phyloP scores from a whole-genome alignment of 1,139 yeast species.

The Lodderomyces metapsilosis region DNA sequence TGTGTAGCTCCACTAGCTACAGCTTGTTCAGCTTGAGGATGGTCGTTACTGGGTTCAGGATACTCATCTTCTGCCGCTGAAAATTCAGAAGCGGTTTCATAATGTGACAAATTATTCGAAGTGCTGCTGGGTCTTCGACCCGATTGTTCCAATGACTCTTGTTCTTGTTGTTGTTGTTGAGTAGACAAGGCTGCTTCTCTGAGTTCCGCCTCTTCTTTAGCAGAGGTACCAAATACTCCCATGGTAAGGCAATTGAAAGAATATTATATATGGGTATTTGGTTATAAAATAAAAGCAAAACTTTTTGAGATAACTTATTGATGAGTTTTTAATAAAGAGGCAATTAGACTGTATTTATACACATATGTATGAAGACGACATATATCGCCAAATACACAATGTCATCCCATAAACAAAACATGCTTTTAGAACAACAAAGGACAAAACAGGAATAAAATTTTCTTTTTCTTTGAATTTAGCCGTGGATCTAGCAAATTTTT shows the following conservation, averaged over 20 bases:
- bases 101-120: conserved; percentile 25
- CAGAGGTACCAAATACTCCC: conserved; percentile 37
- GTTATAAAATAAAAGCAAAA: not conserved
- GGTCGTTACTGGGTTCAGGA: conserved; percentile 1
- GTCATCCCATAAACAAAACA: too few species aligned
- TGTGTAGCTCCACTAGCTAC: too few species aligned
- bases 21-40: too few species aligned
- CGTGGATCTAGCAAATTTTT: too few species aligned
- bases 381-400: too few species aligned
- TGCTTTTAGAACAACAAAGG: too few species aligned
- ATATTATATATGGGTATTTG: not conserved
- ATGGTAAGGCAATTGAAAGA: conserved; percentile 11
- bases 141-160: not conserved
- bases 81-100: conserved; percentile 38
- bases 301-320: too few species aligned
- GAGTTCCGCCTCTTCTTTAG: conserved; percentile 37
- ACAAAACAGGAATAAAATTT: too few species aligned
- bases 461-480: too few species aligned
- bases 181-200: conserved; percentile 25
- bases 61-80: not conserved
- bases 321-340: too few species aligned
- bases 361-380: too few species aligned
- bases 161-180: conserved; percentile 5
- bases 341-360: too few species aligned
- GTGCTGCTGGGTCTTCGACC: conserved; percentile 14